These are phyloP conservation scores for Penicillium expansum DNA, from an alignment of 2,329 filamentous ascomycete species.

Conservation along the genomic window DNA sequence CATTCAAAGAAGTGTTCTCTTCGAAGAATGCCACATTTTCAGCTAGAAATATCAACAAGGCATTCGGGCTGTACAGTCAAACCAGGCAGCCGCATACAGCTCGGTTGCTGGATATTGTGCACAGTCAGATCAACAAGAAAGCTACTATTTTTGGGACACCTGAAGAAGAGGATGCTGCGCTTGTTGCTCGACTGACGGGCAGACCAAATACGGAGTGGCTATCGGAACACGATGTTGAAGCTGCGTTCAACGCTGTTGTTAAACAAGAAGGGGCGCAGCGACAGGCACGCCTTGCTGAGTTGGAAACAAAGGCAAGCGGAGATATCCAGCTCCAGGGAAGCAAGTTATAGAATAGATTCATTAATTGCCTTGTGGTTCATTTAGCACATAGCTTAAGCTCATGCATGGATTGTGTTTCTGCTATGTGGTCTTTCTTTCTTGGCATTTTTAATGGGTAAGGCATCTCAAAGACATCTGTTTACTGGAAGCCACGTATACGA, in stretches of 20 bases:
- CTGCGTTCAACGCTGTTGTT: constrained; percentile 31
- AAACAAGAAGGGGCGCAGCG: constrained; percentile 2
- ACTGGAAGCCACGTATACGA: not conserved
- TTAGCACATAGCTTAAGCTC: not conserved
- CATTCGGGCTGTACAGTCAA: constrained; percentile 43
- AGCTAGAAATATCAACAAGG: constrained; percentile 24
- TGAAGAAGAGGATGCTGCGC: constrained; percentile 39
- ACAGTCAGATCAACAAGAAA: constrained; percentile 13
- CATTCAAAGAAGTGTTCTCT: constrained; percentile 39
- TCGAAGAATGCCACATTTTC: not conserved
- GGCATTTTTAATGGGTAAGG: not conserved
- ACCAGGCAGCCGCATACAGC: constrained; percentile 46
- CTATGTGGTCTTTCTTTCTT: not conserved
- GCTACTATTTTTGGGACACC: not conserved
- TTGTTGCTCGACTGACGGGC: constrained; percentile 36
- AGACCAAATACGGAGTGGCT: constrained; percentile 46
- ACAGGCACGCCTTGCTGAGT: not conserved
- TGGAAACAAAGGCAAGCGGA: not conserved
- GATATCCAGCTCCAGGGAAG: not conserved
- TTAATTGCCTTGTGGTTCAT: not conserved
- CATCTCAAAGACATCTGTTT: not conserved
- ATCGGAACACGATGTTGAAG: constrained; percentile 48
- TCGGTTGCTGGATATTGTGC: constrained; percentile 37
- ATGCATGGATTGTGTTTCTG: not conserved
- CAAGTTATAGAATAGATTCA: not conserved